Evolutionary conservation across 495 filamentous ascomycete species (phyloP), one percentile per base, ranked within the genome.

Genomic region (Bombardia bombarda): DNA sequence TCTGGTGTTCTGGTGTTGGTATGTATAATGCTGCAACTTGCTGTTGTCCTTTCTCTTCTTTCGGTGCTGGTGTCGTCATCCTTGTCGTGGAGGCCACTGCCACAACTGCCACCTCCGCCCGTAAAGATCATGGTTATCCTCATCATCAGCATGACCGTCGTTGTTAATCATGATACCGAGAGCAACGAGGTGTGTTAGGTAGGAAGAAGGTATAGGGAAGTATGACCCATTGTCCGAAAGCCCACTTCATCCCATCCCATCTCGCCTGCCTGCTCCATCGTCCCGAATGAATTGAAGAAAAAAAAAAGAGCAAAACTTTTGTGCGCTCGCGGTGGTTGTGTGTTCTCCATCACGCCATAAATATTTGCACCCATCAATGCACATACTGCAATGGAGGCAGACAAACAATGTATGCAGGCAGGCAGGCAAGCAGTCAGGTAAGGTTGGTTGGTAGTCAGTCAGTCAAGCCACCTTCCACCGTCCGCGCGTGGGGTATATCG

Each of bases 301-400:
- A 9, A 16, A 10, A 22, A 37, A 42, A 42, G 40, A 42, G 40
- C 40, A 42, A 42, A 42, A 42, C 40, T 42, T 42, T 42, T 42
- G 40, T 42, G 9, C 7, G n/a, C n/a, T n/a, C n/a, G n/a, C n/a
- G n/a, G 32, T 18, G 13, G 32, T 14, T 33, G 32, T 33, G n/a
- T n/a, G n/a, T n/a, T n/a, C n/a, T n/a, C n/a, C n/a, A 18, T 14
- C 32, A 10, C 10, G 17, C n/a, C 32, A 33, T 7, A 14, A 33
- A 16, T 1, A 7, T 14, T 2, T 33, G 16, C 14, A 10, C 13
- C 13, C 13, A 33, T 12, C 25, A 37, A 37, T 21, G 34, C 22
- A n/a, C 17, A 19, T 4, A 37, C 10, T 23, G 5, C 7, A 33
- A 33, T 7, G 7, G n/a, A 33, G 5, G 8, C 32, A 33, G 6